A percentile compares a stretch with the other conserved stretches of the same genome.
phyloP scores from a whole-genome alignment of 768 basidiomycete genomes.

The Hirschioporus abietinus region DNA sequence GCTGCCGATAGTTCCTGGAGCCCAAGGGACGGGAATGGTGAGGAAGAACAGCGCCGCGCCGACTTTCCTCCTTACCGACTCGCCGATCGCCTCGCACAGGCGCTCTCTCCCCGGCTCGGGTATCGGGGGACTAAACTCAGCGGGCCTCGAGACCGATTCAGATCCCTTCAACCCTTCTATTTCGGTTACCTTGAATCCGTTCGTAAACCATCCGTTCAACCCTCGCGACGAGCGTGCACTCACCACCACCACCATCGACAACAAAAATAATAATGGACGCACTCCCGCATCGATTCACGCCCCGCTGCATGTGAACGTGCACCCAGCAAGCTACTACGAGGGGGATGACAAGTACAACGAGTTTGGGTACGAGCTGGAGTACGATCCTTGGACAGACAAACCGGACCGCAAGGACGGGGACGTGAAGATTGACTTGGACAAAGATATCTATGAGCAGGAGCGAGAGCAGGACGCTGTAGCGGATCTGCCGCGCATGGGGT shows the following conservation, averaged over 20 bases:
- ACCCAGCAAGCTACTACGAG: neutral
- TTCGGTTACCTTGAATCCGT: neutral
- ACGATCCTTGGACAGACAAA: neutral
- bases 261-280: neutral
- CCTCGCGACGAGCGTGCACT: neutral
- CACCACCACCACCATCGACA: neutral
- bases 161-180: neutral
- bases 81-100: neutral
- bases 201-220: neutral
- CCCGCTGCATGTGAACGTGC: neutral
- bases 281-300: neutral
- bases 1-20: neutral
- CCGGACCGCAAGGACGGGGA: neutral
- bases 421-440: neutral
- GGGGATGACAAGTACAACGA: neutral
- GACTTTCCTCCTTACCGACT: conserved; percentile 4
- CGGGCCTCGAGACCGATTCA: neutral
- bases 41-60: neutral
- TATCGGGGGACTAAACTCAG: no score
- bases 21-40: neutral
- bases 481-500: neutral
- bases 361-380: neutral
- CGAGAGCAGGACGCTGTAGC: neutral
- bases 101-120: neutral
- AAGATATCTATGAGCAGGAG: neutral